Conservation (phyloP, 2,329 filamentous ascomycete genomes). For the Paramyrothecium sp. region DNA sequence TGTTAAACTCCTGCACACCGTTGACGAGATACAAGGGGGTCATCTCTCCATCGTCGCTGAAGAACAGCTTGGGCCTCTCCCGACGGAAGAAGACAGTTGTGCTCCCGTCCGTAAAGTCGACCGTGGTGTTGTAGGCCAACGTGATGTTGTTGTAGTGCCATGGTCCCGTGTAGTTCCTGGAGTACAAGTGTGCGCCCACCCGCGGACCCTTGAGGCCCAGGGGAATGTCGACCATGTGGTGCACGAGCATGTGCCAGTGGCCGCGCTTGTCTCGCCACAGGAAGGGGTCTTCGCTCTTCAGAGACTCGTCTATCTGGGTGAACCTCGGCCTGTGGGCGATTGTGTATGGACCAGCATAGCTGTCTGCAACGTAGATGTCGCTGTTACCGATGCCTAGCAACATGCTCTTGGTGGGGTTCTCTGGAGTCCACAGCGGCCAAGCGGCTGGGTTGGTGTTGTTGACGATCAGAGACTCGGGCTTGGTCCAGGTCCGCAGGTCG, state of each 20-base stretch:
- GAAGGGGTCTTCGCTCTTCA: background rate
- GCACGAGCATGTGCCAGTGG: background rate
- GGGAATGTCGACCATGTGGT: background rate
- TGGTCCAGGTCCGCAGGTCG: background rate
- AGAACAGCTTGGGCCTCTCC: conserved; percentile 43
- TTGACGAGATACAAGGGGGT: conserved; percentile 41
- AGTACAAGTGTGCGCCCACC: background rate
- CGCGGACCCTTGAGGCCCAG: background rate
- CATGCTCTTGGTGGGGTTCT: conserved; percentile 24
- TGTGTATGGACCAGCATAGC: conserved; percentile 24
- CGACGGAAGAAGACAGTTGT: conserved; percentile 33
- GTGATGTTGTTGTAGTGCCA: conserved; percentile 2
- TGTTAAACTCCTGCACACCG: conserved; percentile 38
- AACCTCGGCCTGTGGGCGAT: conserved; percentile 16
- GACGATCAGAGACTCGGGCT: background rate
- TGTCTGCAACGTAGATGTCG: conserved; percentile 27
- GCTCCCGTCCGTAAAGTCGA: conserved; percentile 29
- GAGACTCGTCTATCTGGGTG: background rate
- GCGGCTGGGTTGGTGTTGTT: conserved; percentile 35
- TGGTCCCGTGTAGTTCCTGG: background rate
- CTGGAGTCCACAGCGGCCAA: conserved; percentile 28
- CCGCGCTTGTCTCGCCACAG: background rate
- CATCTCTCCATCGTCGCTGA: conserved; percentile 39
- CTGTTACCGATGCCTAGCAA: conserved; percentile 32
- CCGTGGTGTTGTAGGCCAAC: background rate